Evolutionary conservation across 768 basidiomycete species (phyloP), one percentile per base, ranked within the genome.

Genomic region (Hericium coralloides): DNA sequence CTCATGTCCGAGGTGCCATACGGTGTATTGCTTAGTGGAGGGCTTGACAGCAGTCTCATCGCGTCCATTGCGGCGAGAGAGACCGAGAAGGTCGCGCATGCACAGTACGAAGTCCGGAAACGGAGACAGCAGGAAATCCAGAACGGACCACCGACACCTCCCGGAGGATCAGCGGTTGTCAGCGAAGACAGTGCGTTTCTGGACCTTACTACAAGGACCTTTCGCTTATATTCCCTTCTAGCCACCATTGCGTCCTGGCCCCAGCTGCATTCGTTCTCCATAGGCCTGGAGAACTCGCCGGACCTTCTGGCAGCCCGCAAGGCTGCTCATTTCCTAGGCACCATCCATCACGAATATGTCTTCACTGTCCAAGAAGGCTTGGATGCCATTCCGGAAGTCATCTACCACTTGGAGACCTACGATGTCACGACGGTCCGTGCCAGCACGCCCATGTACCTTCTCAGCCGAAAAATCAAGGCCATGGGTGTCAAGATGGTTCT

Each of bases 401-500:
- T 99, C 62, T 87, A 98, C 71, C 95, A 98, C 67, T 83, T 99
- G 38, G 97, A 99, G 74, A 98, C 97, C 2, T 98, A 92, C 72
- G 97, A 99, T 70, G 97, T 99, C 57, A 99, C 97, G 26, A 99
- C 97, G 39, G 92, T 98, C 51, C 87, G 97, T 50, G 97, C 97
- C 9, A 92, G 89, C 65, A 98, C 95, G 4, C 97, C 97, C 2
- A 99, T 99, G 97, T 98, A 98, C 72, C 84, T 99, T 26, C 83
- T 99, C 58, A 92, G 89, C 68, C 82, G 97, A 51, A 98, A 99
- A 75, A 95, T 99, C 76, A 99, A 98, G 75, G 95, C 97, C 4
- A 98, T 93, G 91, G 97, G 97, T 57, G 97, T 99, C 54, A 99
- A 99, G 76, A 99, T 99, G 97, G 97, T 99, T 15, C 79, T 98